Evolutionary conservation across 768 basidiomycete species (phyloP).

Genomic region (Xerocomellus dryophilus): DNA sequence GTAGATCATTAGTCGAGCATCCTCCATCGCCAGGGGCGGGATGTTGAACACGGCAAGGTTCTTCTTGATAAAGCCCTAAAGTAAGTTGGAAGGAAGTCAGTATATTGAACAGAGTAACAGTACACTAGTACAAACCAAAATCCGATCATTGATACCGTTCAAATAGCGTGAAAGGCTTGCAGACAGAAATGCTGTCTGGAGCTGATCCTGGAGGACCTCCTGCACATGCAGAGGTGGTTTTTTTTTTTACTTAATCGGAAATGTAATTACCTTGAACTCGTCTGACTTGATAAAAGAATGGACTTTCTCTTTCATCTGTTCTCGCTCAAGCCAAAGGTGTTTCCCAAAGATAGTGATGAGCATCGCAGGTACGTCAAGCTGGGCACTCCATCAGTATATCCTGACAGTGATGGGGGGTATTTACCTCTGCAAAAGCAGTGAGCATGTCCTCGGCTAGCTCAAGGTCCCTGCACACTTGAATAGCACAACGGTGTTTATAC

Average conservation of each 20-base stretch:
- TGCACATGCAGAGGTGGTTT: background rate
- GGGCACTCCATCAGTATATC: background rate
- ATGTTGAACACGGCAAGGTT: background rate
- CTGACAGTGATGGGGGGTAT: background rate
- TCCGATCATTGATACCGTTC: background rate
- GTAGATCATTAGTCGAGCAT: background rate
- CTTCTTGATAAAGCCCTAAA: background rate
- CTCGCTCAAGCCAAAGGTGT: background rate
- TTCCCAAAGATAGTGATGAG: background rate
- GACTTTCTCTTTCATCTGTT: background rate
- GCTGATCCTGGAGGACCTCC: background rate
- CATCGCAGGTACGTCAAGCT: background rate
- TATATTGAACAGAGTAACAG: background rate
- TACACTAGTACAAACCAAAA: background rate
- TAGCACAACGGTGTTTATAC: background rate
- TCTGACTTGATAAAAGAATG: background rate
- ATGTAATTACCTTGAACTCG: background rate
- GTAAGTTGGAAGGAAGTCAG: background rate
- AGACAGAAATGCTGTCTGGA: background rate
- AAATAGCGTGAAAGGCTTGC: background rate
- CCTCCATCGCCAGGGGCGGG: background rate
- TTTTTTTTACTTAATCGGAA: background rate
- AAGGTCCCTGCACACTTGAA: background rate
- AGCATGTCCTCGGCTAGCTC: background rate
- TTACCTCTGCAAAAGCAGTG: background rate